Percentiles rank a stretch among this genome's conserved stretches.
Conservation (phyloP, 176 grass and related monocot species). For the Oryza officinalis region DNA sequence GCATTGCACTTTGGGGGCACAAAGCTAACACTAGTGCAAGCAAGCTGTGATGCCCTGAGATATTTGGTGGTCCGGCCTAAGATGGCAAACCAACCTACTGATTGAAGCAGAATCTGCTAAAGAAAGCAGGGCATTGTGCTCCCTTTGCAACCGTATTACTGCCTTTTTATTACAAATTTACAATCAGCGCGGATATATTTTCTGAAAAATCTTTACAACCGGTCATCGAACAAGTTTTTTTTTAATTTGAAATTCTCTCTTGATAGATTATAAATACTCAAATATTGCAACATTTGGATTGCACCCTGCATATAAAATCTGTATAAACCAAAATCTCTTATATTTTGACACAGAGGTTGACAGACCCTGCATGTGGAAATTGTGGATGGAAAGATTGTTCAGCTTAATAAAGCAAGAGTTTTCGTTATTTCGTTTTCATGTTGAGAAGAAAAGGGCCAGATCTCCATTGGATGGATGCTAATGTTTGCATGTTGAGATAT, state of each 20-base stretch:
- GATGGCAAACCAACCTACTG: neutral
- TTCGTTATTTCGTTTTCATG: neutral
- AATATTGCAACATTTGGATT: neutral
- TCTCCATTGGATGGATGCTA: neutral
- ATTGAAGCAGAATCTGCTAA: neutral
- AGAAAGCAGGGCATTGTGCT: neutral
- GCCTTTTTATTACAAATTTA: neutral
- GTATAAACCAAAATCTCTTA: too few species aligned
- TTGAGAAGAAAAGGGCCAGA: neutral
- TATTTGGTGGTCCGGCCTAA: slow-evolving; percentile 38
- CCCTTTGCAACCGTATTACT: neutral
- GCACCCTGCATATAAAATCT: neutral
- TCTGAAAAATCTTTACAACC: neutral
- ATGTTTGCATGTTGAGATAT: neutral
- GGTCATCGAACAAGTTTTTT: neutral
- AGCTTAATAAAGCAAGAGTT: neutral
- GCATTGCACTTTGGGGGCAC: neutral
- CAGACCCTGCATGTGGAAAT: neutral
- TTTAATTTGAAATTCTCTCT: neutral
- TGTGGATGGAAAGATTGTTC: neutral
- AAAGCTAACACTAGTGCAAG: neutral
- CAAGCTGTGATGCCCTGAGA: neutral
- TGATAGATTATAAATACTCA: neutral
- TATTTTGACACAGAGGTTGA: neutral
- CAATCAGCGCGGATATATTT: neutral